Evolutionary conservation across 805 yeast species (phyloP).

Genomic region (Teunomyces lycoperdinae): DNA sequence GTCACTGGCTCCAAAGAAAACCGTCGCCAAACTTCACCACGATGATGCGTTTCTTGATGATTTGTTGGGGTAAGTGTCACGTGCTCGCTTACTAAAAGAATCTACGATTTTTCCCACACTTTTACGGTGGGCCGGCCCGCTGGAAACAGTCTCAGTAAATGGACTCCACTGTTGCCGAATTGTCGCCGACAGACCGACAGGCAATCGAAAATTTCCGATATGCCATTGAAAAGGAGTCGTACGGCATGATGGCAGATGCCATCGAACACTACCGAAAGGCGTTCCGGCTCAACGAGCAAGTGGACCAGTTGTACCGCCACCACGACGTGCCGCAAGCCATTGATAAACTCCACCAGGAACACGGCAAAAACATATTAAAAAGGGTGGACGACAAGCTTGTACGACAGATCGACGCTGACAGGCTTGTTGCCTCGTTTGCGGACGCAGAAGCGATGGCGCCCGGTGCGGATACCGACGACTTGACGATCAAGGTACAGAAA

Average conservation of each 20-base stretch:
- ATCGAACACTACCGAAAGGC: slow-evolving; percentile 71
- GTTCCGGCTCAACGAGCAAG: slow-evolving; percentile 52
- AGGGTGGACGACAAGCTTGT: slow-evolving; percentile 36
- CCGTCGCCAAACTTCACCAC: neutral
- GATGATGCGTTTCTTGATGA: slow-evolving; percentile 3
- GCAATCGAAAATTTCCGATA: slow-evolving; percentile 67
- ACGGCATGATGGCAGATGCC: slow-evolving; percentile 82
- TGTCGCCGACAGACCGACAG: slow-evolving; percentile 13
- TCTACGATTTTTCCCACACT: slow-evolving; percentile 18
- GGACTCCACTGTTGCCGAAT: slow-evolving; percentile 6
- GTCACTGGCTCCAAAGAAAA: neutral
- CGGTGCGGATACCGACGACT: slow-evolving; percentile 15
- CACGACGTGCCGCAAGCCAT: slow-evolving; percentile 45
- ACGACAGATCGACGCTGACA: slow-evolving; percentile 40
- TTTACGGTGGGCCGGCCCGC: slow-evolving; percentile 10
- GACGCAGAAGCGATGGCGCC: slow-evolving; percentile 29
- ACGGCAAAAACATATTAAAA: slow-evolving; percentile 27
- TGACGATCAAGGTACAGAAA: slow-evolving; percentile 26
- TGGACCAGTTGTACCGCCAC: slow-evolving; percentile 67
- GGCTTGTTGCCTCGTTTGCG: slow-evolving; percentile 36
- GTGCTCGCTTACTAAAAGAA: neutral
- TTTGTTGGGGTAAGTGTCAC: neutral
- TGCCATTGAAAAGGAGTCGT: slow-evolving; percentile 69
- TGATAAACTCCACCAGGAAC: slow-evolving; percentile 19
- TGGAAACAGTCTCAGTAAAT: neutral